Evolutionary conservation across 2,329 filamentous ascomycete genomes (phyloP), one percentile per base, ranked within the genome.

Genomic region (Pezicula radicicola): DNA sequence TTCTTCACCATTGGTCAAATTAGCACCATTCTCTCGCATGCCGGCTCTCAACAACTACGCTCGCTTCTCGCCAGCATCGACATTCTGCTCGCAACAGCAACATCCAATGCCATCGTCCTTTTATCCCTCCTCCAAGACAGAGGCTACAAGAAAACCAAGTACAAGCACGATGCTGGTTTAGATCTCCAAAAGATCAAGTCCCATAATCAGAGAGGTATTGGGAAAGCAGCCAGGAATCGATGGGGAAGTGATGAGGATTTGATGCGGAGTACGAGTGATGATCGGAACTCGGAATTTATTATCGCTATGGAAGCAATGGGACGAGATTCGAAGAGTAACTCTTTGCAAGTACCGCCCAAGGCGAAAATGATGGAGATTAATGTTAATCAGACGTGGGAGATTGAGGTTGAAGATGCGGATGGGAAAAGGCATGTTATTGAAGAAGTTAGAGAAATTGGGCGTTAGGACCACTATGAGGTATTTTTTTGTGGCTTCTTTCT

Each of bases 231-330:
- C 19, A 28, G 35, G 36, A 48, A 39, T 43, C 81, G 87, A 49
- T 91, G 88, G 84, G 91, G 89, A 33, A 95, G 90, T 59, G 91
- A 97, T 62, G 91, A 94, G 64, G 90, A 97, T 64, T 79, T 97
- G 2, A 89, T 94, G 15, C 78, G 86, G 39, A 88, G 47, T n/a
- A 36, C 42, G 16, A 46, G 42, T 43, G 30, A 49, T 37, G 15
- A 53, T 52, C 35, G 49, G 51, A 25, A 45, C 21, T 21, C 54
- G 43, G 35, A 49, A 19, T 46, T 51, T 35, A 50, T 25, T 49
- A 39, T 35, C 35, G 15, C 6, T 30, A 25, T 5, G 39, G 25
- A 10, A 3, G 4, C 7, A 44, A 35, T 49, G 46, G 13, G 27
- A 27, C 8, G 36, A 41, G 33, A 10, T 47, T 36, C 33, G 19